Conservation (phyloP, 2,329 filamentous ascomycete genomes). For the Aspergillus sp. region DNA sequence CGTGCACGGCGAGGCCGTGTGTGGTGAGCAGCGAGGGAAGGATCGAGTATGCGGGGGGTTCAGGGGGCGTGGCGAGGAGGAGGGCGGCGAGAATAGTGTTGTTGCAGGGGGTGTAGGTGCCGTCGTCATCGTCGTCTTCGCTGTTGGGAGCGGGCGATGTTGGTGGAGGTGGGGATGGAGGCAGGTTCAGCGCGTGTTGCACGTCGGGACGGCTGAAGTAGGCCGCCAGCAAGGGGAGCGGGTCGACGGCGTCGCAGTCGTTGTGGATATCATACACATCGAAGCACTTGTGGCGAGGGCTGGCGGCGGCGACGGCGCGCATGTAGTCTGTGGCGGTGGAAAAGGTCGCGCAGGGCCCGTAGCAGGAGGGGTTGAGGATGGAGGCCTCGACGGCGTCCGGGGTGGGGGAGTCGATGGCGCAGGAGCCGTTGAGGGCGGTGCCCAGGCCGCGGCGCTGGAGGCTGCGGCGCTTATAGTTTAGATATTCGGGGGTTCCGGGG, state of each 20-base stretch:
- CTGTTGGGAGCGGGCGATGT: background rate
- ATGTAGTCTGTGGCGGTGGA: conserved; percentile 34
- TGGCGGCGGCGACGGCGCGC: conserved; percentile 12
- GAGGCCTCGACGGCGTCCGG: conserved; percentile 23
- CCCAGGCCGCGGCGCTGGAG: conserved; percentile 10
- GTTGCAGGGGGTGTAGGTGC: conserved; percentile 29
- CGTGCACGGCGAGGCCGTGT: conserved; percentile 32
- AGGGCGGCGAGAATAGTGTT: conserved; percentile 26
- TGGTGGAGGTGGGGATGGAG: background rate
- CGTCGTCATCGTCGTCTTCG: background rate
- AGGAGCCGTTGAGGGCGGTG: conserved; percentile 16
- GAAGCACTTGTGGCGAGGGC: conserved; percentile 23
- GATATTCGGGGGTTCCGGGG: conserved; percentile 28
- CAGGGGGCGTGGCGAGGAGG: conserved; percentile 17
- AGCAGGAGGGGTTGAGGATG: conserved; percentile 34
- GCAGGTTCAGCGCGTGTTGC: conserved; percentile 30
- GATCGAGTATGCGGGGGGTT: conserved; percentile 31
- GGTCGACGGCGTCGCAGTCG: conserved; percentile 27
- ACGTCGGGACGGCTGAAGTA: conserved; percentile 36
- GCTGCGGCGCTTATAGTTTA: conserved; percentile 24
- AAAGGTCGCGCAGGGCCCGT: conserved; percentile 35
- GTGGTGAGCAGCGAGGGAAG: conserved; percentile 30
- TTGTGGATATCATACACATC: conserved; percentile 34
- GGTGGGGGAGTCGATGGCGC: conserved; percentile 24
- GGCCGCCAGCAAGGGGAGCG: conserved; percentile 19